A percentile compares a stretch with the other conserved stretches of the same genome.
Evolutionary conservation across 176 grass and related monocot genomes (phyloP).

Genomic region (Lolium rigidum): DNA sequence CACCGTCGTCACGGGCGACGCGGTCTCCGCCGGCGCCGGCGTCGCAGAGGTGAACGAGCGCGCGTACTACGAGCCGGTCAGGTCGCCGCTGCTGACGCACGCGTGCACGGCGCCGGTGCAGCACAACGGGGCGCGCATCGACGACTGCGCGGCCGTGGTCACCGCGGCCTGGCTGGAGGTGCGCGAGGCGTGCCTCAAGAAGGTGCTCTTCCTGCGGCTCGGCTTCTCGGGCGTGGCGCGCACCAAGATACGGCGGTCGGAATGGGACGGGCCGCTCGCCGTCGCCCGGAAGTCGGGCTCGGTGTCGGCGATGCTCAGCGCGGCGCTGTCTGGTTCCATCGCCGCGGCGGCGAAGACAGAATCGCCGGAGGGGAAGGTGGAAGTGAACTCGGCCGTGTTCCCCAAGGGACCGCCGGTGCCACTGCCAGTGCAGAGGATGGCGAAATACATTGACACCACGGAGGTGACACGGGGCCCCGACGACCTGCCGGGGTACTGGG

Average conservation of each 20-base stretch:
- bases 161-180: constrained; percentile 89
- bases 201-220: constrained; percentile 86
- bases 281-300: constrained; percentile 62
- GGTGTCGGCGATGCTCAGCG: constrained; percentile 64
- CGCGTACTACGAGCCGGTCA: constrained; percentile 67
- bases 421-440: constrained; percentile 75
- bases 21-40: constrained; percentile 34
- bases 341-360: neutral
- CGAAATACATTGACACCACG: constrained; percentile 72
- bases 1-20: constrained; percentile 53
- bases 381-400: constrained; percentile 89
- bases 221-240: constrained; percentile 73
- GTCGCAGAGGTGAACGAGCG: constrained; percentile 46
- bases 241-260: constrained; percentile 85
- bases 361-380: constrained; percentile 51
- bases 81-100: constrained; percentile 77
- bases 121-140: constrained; percentile 61
- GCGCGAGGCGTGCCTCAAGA: constrained; percentile 76
- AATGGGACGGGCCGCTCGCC: constrained; percentile 64
- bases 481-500: constrained; percentile 88
- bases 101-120: constrained; percentile 85
- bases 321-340: constrained; percentile 49
- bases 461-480: constrained; percentile 75
- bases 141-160: constrained; percentile 84
- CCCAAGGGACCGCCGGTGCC: constrained; percentile 88